Conservation (phyloP, 1,284 basidiomycete species). For the Prillingera fragicola region DNA sequence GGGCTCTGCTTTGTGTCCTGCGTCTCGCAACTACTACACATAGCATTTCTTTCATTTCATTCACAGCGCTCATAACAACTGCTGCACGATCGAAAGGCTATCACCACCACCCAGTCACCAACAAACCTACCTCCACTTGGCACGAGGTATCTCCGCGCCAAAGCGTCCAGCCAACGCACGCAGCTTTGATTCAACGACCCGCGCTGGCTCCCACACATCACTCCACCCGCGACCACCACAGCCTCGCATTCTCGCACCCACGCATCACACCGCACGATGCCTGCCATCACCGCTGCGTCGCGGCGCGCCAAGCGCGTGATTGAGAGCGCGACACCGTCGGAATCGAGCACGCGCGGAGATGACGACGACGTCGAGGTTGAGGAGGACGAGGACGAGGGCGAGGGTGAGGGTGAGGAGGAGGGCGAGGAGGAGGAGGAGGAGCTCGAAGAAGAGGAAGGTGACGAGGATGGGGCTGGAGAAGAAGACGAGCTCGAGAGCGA, state of each 20-base stretch:
- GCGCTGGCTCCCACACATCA: too few relatives aligned
- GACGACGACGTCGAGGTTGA: conserved; percentile 13
- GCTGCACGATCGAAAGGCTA: too few relatives aligned
- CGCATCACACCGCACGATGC: not conserved
- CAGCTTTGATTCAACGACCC: too few relatives aligned
- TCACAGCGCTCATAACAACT: too few relatives aligned
- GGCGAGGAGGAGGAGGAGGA: not conserved
- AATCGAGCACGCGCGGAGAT: conserved; percentile 5
- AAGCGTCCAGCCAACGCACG: too few relatives aligned
- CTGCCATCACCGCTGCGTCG: conserved; percentile 16
- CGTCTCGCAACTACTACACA: too few relatives aligned
- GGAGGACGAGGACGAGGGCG: conserved; percentile 5
- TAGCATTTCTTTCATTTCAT: too few relatives aligned
- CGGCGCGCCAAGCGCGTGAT: conserved; percentile 25
- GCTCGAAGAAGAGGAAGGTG: conserved; percentile 5
- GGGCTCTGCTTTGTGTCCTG: too few relatives aligned
- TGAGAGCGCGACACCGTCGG: conserved; percentile 13
- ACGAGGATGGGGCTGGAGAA: conserved; percentile 8
- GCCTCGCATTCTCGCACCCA: not conserved
- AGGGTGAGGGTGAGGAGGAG: conserved; percentile 5
- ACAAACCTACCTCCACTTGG: too few relatives aligned
- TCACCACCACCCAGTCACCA: too few relatives aligned
- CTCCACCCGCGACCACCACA: not conserved
- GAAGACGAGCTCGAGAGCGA: conserved; percentile 2
- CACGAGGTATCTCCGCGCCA: too few relatives aligned